Percentiles rank a stretch among this genome's conserved stretches.
These are phyloP conservation scores for Cercospora sesami DNA, from an alignment of 2,329 filamentous ascomycete species.

Conservation along the genomic window DNA sequence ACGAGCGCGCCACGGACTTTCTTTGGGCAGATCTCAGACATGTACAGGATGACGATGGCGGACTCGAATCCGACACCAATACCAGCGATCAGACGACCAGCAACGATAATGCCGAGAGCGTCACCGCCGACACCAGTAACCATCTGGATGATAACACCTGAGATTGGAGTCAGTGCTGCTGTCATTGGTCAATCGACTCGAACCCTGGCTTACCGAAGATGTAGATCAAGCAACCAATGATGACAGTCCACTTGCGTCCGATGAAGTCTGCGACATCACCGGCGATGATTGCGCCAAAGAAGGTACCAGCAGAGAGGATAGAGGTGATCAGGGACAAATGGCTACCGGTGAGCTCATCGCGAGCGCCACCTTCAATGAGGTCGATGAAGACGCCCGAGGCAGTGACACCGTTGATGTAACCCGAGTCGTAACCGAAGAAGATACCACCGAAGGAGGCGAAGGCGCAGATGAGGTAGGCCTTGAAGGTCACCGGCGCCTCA, in stretches of 20 bases:
- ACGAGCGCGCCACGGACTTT: slow-evolving; percentile 73
- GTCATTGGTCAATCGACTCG: not conserved
- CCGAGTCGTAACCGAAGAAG: slow-evolving; percentile 78
- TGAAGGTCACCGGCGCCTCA: slow-evolving; percentile 51
- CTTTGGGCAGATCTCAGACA: slow-evolving; percentile 68
- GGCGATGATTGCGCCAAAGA: slow-evolving; percentile 74
- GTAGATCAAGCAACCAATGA: slow-evolving; percentile 71
- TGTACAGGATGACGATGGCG: slow-evolving; percentile 79
- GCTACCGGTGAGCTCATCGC: slow-evolving; percentile 34
- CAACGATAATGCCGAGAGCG: slow-evolving; percentile 63
- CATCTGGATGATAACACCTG: slow-evolving; percentile 64
- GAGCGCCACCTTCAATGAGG: slow-evolving; percentile 50
- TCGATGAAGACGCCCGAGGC: slow-evolving; percentile 53
- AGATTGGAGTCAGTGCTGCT: not conserved
- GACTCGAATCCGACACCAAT: slow-evolving; percentile 79
- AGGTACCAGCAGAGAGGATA: slow-evolving; percentile 70
- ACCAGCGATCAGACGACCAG: slow-evolving; percentile 73
- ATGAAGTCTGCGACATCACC: slow-evolving; percentile 75
- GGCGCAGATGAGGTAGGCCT: slow-evolving; percentile 46
- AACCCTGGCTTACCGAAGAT: slow-evolving; percentile 44
- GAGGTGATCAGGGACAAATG: slow-evolving; percentile 66
- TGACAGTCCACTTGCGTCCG: slow-evolving; percentile 71
- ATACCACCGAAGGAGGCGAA: slow-evolving; percentile 58
- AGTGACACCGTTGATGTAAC: slow-evolving; percentile 62
- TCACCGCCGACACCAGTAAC: slow-evolving; percentile 42